A percentile compares a stretch with the other conserved stretches of the same genome.
phyloP scores from a whole-genome alignment of 352 stramenopile genomes.

The Stephanocyclus meneghinianus region DNA sequence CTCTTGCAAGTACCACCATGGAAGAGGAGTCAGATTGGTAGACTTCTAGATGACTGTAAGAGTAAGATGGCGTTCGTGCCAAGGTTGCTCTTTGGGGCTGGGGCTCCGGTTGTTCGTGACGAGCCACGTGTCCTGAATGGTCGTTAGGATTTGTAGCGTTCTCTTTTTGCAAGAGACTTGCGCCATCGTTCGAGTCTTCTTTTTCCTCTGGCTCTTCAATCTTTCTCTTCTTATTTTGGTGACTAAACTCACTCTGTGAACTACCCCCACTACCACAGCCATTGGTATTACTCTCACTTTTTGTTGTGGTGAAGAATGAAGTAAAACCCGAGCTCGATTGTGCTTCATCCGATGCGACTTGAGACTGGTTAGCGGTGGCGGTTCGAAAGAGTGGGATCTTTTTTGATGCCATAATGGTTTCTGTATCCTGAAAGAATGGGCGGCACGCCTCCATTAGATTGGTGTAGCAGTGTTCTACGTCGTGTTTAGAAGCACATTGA shows the following conservation, averaged over 20 bases:
- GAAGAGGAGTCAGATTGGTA: conserved; percentile 54
- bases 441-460: conserved; percentile 37
- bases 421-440: conserved; percentile 20
- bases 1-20: conserved; percentile 60
- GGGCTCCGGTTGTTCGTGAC: too few relatives aligned
- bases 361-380: background rate
- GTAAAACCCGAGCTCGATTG: conserved; percentile 50
- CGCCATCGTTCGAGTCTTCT: background rate
- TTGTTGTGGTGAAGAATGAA: conserved; percentile 52
- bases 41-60: background rate
- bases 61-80: background rate
- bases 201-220: background rate
- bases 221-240: background rate
- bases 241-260: conserved; percentile 4
- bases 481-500: background rate
- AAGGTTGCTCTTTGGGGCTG: background rate
- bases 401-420: conserved; percentile 7
- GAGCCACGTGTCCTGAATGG: too few relatives aligned
- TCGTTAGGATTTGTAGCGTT: too few relatives aligned
- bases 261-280: conserved; percentile 14
- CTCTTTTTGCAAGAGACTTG: too few relatives aligned
- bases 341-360: conserved; percentile 1
- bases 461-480: conserved; percentile 8
- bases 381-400: background rate
- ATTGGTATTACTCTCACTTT: conserved; percentile 29